Evolutionary conservation across 2,329 filamentous ascomycete genomes (phyloP).

Genomic region (Graphiopsis chlorocephala): DNA sequence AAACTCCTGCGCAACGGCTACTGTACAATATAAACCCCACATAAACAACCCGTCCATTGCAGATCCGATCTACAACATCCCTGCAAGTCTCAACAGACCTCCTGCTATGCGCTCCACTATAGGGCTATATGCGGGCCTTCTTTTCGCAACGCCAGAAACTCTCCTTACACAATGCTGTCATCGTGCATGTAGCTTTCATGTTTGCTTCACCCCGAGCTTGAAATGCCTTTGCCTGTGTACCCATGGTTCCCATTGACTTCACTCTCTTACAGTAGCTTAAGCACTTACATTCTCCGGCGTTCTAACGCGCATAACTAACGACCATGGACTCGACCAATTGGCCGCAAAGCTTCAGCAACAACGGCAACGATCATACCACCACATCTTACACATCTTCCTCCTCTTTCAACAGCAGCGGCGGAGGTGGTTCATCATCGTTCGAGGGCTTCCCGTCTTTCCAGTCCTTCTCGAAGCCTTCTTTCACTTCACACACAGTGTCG

Average conservation of each 20-base stretch:
- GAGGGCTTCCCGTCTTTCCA: constrained; percentile 1
- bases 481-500: neutral
- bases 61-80: neutral
- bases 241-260: neutral
- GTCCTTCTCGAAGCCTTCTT: neutral
- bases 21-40: too few relatives aligned
- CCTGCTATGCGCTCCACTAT: neutral
- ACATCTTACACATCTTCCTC: neutral
- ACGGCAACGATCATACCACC: neutral
- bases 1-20: too few relatives aligned
- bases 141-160: neutral
- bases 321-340: constrained; percentile 6
- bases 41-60: too few relatives aligned
- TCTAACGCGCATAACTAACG: neutral
- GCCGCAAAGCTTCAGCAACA: neutral
- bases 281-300: neutral
- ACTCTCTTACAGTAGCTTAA: neutral
- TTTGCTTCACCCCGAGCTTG: neutral
- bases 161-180: constrained; percentile 8
- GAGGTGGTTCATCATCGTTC: neutral
- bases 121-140: neutral
- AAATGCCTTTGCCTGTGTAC: neutral
- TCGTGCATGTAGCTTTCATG: neutral
- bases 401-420: neutral
- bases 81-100: neutral